Evolutionary conservation across 2,329 filamentous ascomycete species (phyloP), one percentile per base, ranked within the genome.

Genomic region (Monilinia vaccinii-corymbosi): DNA sequence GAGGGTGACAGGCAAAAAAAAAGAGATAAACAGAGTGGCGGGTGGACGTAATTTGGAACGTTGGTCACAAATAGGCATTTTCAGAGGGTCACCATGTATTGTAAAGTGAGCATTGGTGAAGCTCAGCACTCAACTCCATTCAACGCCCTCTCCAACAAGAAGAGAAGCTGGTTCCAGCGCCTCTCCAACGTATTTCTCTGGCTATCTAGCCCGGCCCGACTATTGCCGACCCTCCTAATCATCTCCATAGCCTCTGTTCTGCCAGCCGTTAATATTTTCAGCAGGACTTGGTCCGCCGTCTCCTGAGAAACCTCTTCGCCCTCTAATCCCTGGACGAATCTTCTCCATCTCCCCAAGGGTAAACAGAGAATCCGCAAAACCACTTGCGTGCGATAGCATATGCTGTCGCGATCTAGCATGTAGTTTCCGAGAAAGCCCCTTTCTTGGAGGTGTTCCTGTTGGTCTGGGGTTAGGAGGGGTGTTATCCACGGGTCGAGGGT

Each of bases 381-480:
- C 13, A 81, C 78, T 67, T 83, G 77, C 1, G 81, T 82, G 18
- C 81, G 73, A 67, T 83, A 79, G 67, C 82, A 85, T 14, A 79
- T 76, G 7, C 71, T 76, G 11, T 77, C 71, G 3, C 70, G 65
- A 64, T 84, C 81, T 7, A 84, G 71, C 58, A 78, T 73, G 64
- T 82, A 84, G 4, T 74, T 74, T 0, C 76, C 80, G 63, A 79
- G 71, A 66, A 82, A 84, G 1, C 77, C 77, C 0, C 62, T 69
- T 1, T 76, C 76, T 47, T 79, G 73, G 18, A 84, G 72, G 40
- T 66, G 63, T 9, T 69, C 67, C 59, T 67, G 74, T 64, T 78
- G 75, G 1, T 56, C 49, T 3, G 53, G 46, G 38, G 56, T 65
- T 9, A 73, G 62, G 1, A 65, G 50, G 0, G 68, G 65, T 4